phyloP scores from a whole-genome alignment of 306 rosid genomes.

The Crataegus laevigata region DNA sequence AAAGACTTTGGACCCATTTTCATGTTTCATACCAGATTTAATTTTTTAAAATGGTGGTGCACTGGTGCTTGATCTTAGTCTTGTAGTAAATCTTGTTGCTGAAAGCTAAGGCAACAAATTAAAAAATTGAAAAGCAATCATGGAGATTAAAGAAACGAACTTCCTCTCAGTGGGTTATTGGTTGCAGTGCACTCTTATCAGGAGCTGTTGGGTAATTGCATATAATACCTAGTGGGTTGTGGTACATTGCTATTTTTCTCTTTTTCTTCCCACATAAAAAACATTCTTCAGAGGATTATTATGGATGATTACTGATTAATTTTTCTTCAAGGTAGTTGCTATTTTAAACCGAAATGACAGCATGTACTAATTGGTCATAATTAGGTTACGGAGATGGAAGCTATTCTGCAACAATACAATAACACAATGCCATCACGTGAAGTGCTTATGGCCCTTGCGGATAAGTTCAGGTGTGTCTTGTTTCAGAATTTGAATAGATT shows the following conservation, averaged over 20 bases:
- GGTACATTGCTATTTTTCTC: background rate
- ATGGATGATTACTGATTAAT: background rate
- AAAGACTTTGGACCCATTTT: background rate
- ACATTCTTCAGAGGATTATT: background rate
- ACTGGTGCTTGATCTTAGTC: background rate
- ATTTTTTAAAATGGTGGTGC: too few species aligned
- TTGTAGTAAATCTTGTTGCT: background rate
- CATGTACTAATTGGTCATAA: conserved; percentile 1
- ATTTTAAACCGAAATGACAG: background rate
- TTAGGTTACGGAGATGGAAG: conserved; percentile 89
- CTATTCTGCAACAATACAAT: conserved; percentile 70
- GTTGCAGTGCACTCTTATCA: background rate
- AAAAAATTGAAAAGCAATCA: background rate
- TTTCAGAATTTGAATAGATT: conserved; percentile 13
- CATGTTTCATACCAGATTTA: background rate
- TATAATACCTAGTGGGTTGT: background rate
- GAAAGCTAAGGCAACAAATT: background rate
- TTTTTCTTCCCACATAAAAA: background rate
- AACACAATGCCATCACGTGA: conserved; percentile 84
- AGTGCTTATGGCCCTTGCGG: conserved; percentile 66
- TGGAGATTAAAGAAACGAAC: background rate
- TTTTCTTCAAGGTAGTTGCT: background rate
- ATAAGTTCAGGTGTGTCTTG: conserved; percentile 73
- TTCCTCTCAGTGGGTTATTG: background rate
- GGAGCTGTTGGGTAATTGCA: background rate